A percentile compares a stretch with the other conserved stretches of the same genome.
Conservation (phyloP, 345 rosid species). For the Clarkia xantiana region DNA sequence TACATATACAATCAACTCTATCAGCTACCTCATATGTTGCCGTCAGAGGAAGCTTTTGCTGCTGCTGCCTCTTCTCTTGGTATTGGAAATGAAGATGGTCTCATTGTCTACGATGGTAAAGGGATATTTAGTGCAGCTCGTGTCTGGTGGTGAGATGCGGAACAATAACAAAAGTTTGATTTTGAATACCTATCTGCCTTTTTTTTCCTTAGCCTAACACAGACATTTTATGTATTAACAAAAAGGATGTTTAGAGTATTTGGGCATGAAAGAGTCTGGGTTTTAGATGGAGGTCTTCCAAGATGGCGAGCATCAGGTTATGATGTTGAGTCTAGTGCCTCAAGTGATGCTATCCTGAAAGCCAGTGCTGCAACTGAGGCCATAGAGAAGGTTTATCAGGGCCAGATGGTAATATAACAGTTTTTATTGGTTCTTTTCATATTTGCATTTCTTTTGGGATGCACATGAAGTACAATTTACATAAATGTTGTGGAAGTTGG, state of each 20-base stretch:
- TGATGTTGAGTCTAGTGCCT: constrained; percentile 98
- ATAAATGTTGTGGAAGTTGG: too few relatives aligned
- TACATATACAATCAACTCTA: constrained; percentile 9
- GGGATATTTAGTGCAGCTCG: constrained; percentile 98
- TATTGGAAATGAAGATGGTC: constrained; percentile 66
- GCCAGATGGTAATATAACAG: constrained; percentile 48
- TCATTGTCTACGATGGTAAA: constrained; percentile 97
- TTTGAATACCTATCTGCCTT: not conserved
- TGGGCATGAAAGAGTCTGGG: constrained; percentile 90
- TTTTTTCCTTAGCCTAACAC: not conserved
- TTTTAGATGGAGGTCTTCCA: constrained; percentile 91
- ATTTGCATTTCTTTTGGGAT: not conserved
- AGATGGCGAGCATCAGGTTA: constrained; percentile 98
- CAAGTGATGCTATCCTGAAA: constrained; percentile 84
- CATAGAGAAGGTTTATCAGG: constrained; percentile 81
- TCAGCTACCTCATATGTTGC: constrained; percentile 97
- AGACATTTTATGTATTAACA: constrained; percentile 3
- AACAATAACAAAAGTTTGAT: constrained; percentile 1
- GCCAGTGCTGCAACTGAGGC: constrained; percentile 98
- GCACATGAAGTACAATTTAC: too few relatives aligned
- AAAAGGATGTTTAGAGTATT: constrained; percentile 91
- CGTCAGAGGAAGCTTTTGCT: constrained; percentile 92
- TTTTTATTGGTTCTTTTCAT: not conserved
- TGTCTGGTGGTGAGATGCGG: constrained; percentile 88
- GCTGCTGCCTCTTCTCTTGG: constrained; percentile 97